phyloP scores from a whole-genome alignment of 805 yeast genomes.

The Wickerhamiella occidentalis region DNA sequence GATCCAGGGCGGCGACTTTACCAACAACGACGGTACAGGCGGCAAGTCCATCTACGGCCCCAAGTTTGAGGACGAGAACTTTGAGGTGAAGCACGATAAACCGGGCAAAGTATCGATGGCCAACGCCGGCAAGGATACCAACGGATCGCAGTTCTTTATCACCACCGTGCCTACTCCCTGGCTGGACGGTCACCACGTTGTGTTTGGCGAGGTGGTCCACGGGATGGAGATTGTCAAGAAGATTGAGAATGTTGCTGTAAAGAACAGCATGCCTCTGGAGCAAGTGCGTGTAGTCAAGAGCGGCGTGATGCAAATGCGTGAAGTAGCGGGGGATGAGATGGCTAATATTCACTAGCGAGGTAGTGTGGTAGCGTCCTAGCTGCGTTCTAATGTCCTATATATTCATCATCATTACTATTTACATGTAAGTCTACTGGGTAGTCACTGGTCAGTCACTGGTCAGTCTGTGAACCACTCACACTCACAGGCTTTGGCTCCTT shows the following conservation, averaged over 20 bases:
- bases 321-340: background rate
- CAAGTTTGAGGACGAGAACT: conserved; percentile 21
- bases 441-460: too few relatives aligned
- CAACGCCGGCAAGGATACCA: conserved; percentile 10
- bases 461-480: too few relatives aligned
- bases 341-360: too few relatives aligned
- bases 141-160: conserved; percentile 69
- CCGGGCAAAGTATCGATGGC: conserved; percentile 42
- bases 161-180: conserved; percentile 67
- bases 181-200: conserved; percentile 82
- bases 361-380: too few relatives aligned
- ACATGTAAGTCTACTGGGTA: too few relatives aligned
- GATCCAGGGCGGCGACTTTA: conserved; percentile 12
- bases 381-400: too few relatives aligned
- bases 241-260: conserved; percentile 49
- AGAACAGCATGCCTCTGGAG: conserved; percentile 46
- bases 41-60: conserved; percentile 9
- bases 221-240: conserved; percentile 63
- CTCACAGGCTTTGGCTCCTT: background rate
- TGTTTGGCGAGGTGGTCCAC: conserved; percentile 65
- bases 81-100: conserved; percentile 1
- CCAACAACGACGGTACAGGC: conserved; percentile 9
- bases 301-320: background rate
- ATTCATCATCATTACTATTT: background rate
- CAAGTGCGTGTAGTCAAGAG: conserved; percentile 3